Conservation (phyloP, 768 basidiomycete species). For the Mycena albidolilacea region DNA sequence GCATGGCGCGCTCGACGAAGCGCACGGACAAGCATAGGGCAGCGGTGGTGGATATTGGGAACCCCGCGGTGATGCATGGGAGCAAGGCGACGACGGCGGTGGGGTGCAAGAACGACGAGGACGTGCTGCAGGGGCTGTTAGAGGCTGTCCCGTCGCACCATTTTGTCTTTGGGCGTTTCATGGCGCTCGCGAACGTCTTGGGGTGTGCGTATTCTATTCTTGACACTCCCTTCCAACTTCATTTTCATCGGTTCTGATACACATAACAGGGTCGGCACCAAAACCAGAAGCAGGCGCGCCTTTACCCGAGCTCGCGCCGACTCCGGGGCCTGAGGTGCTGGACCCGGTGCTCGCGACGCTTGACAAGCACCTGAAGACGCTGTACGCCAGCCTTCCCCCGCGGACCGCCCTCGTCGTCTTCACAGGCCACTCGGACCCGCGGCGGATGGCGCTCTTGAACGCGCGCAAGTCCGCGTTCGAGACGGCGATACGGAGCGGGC, state of each 20-base stretch:
- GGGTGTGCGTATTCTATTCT: conserved; percentile 74
- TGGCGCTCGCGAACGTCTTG: conserved; percentile 81
- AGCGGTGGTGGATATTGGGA: conserved; percentile 90
- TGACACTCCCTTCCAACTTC: conserved; percentile 4
- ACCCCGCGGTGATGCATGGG: conserved; percentile 88
- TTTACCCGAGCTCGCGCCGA: conserved; percentile 44
- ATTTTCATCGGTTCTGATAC: conserved; percentile 8
- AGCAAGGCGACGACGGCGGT: conserved; percentile 84
- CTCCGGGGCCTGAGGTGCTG: conserved; percentile 54
- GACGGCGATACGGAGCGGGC: conserved; percentile 67
- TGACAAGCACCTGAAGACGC: conserved; percentile 69
- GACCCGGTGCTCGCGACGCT: conserved; percentile 62
- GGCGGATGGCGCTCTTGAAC: conserved; percentile 81
- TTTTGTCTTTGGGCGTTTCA: conserved; percentile 89
- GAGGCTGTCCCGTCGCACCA: conserved; percentile 76
- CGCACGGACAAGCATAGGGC: conserved; percentile 59
- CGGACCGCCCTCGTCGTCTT: conserved; percentile 89
- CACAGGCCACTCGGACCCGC: conserved; percentile 92
- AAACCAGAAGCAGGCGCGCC: conserved; percentile 60
- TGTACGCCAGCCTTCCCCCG: conserved; percentile 81
- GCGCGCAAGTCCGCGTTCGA: conserved; percentile 84
- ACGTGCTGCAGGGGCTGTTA: conserved; percentile 80
- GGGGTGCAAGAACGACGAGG: conserved; percentile 82
- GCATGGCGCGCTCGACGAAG: conserved; percentile 72
- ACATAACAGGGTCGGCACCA: conserved; percentile 70